Evolutionary conservation across 352 stramenopile genomes (phyloP).

Genomic region (Elongisporangium prolatum): DNA sequence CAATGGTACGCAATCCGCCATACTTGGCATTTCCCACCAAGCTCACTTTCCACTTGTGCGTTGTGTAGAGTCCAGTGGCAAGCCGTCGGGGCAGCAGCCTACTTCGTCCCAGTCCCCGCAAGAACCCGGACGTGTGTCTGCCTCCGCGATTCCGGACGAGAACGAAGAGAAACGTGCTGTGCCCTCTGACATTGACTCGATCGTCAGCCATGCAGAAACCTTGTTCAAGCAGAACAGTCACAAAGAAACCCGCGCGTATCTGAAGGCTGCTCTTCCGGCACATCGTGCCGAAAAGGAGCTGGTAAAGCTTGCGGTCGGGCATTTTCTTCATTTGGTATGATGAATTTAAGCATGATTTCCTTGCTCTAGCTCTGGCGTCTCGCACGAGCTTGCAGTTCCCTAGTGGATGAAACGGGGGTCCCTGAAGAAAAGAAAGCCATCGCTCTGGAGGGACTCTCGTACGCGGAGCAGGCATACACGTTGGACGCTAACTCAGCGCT

Average conservation of each 20-base stretch:
- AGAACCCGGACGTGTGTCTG: background rate
- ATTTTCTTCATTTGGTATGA: background rate
- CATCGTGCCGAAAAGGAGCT: slow-evolving; percentile 42
- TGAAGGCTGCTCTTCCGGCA: slow-evolving; percentile 31
- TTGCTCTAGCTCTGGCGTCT: slow-evolving; percentile 55
- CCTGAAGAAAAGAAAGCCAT: slow-evolving; percentile 50
- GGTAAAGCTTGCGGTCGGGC: slow-evolving; percentile 13
- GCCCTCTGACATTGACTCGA: slow-evolving; percentile 18
- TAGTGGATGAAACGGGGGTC: slow-evolving; percentile 36
- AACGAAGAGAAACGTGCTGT: slow-evolving; percentile 29
- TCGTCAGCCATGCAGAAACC: slow-evolving; percentile 38
- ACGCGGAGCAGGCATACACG: slow-evolving; percentile 48
- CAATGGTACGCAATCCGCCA: slow-evolving; percentile 13
- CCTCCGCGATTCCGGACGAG: slow-evolving; percentile 8
- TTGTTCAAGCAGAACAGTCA: slow-evolving; percentile 48
- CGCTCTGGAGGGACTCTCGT: slow-evolving; percentile 44
- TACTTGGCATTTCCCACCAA: background rate
- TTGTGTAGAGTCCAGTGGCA: background rate
- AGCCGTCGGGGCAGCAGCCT: background rate
- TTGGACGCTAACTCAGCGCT: slow-evolving; percentile 37
- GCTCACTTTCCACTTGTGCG: background rate
- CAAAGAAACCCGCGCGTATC: slow-evolving; percentile 28
- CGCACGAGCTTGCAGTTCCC: slow-evolving; percentile 52
- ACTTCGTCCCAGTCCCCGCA: background rate
- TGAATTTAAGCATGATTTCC: slow-evolving; percentile 1